These are phyloP conservation scores for Lactifluus hygrophoroides DNA, from an alignment of 768 basidiomycete species.

Conservation along the genomic window DNA sequence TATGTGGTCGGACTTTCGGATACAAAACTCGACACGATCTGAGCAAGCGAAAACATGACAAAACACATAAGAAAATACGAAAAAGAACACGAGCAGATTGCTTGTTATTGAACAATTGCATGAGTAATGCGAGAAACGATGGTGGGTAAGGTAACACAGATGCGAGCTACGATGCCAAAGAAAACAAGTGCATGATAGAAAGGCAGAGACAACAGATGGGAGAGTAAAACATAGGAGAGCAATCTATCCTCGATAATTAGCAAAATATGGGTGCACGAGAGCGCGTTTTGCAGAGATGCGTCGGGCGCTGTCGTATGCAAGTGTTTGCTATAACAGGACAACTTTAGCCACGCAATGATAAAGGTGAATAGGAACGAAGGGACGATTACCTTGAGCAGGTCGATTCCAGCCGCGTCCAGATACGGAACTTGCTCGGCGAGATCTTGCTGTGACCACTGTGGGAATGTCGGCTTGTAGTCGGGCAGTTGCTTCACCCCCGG, in stretches of 20 bases:
- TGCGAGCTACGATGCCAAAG: slow-evolving; percentile 14
- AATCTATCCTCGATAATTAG: slow-evolving; percentile 34
- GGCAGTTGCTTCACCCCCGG: slow-evolving; percentile 82
- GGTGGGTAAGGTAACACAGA: slow-evolving; percentile 17
- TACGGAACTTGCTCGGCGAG: slow-evolving; percentile 55
- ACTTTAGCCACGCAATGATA: background rate
- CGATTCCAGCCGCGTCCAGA: slow-evolving; percentile 71
- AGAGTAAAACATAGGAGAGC: background rate
- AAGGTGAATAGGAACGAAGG: background rate
- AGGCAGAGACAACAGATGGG: background rate
- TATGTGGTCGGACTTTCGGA: background rate
- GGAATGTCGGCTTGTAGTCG: slow-evolving; percentile 96
- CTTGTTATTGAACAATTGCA: slow-evolving; percentile 19
- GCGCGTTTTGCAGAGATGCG: slow-evolving; percentile 81
- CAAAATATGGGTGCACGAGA: slow-evolving; percentile 40
- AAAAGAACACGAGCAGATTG: slow-evolving; percentile 4
- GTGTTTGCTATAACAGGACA: slow-evolving; percentile 22
- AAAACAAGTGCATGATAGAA: slow-evolving; percentile 9
- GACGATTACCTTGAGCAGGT: slow-evolving; percentile 55
- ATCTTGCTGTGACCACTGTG: slow-evolving; percentile 83
- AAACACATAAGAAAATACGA: background rate
- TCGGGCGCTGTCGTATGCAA: slow-evolving; percentile 85
- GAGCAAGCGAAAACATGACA: background rate
- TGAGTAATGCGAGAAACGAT: slow-evolving; percentile 13
- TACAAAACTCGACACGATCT: background rate